Base-by-base conservation (phyloP, 2,329 filamentous ascomycete genomes). In the Fusarium sp. region DNA sequence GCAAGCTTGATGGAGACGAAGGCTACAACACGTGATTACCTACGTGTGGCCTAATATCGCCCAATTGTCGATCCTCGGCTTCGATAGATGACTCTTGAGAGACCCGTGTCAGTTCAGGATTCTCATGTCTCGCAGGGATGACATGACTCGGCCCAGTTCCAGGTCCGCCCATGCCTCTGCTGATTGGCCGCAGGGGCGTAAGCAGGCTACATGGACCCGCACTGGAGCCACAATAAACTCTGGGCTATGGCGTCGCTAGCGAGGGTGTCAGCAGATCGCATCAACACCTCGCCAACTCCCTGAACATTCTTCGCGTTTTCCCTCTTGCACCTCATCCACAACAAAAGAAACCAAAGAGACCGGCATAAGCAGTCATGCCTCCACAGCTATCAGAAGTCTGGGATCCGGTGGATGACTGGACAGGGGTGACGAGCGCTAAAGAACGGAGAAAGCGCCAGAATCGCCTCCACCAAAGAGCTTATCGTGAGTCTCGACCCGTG, bases 381-480 rank as follows among this genome's bases (percentile, higher is more conserved):
- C 27, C 59, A 42, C 42, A 67, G n/a, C 40, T 67, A 3, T 12
- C 60, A 11, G 59, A 67, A 36, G 64, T 22, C 17, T 67, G 64
- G 51, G 64, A 67, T 6, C 16, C 35, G 6, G 60, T 33, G 3
- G 64, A 64, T 31, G 64, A 64, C 33, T 67, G 64, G 64, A 38
- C 29, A 6, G 64, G 64, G 12, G 35, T 64, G 17, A 29, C 53
- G 0, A 64, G 53, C n/a, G 53, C 59, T 14, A 20, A 12, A 27
- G 64, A 67, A 16, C 20, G 64, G 42, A 49, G 64, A 17, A 38
- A 38, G 17, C 60, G 51, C 6, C 64, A 67, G 40, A 67, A 67
- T 24, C 64, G 64, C 16, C 64, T 64, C 35, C 40, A 58, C n/a
- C 64, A 64, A 20, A 58, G 64, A 20, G 60, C 64, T 11, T n/a